Evolutionary conservation across 352 stramenopile species (phyloP), one percentile per base, ranked within the genome.

Genomic region (Globisporangium radiosum): DNA sequence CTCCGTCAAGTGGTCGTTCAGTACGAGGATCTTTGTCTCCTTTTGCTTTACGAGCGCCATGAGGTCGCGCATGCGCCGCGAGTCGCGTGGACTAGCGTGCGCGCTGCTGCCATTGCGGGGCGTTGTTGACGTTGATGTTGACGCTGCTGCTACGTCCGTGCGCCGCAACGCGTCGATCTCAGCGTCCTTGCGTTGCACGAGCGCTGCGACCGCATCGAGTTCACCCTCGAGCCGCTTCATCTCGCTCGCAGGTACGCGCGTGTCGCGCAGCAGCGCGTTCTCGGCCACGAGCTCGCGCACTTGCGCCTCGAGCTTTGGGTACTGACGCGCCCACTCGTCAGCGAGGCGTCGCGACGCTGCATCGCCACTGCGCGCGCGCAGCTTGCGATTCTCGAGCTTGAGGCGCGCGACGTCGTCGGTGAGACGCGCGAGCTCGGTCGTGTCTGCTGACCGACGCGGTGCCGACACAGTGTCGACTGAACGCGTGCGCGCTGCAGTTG

Each of bases 1-100:
- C 49, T 87, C 85, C 19, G 82, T 94, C 58, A 95, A 69, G 62
- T 95, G 86, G 44, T 94, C 84, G 65, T 95, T 95, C 17, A 94
- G 64, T 38, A 86, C 68, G 67, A 89, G 78, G 52, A 95, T 85
- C 66, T 92, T 91, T 42, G 84, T 65, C 49, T 94, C 82, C 51
- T 88, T 90, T 42, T 80, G 69, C 54, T 85, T 50, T 19, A 90
- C 53, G 8, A 66, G 57, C 10, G 59, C 37, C 38, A 87, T 76
- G 47, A 89, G 59, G 39, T 88, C 73, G 58, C 70, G 73, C 17
- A 81, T 71, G n/a, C 75, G 72, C 37, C 65, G 77, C 37, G 75
- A 81, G 49, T 64, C 53, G 52, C 56, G 62, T 0, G 45, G 45
- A 8, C 19, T 60, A 33, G 52, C 25, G 40, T 52, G n/a, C 25